Percentiles rank a stretch among this genome's conserved stretches.
phyloP scores from a whole-genome alignment of 352 stramenopile species.

The Pythium monospermum region DNA sequence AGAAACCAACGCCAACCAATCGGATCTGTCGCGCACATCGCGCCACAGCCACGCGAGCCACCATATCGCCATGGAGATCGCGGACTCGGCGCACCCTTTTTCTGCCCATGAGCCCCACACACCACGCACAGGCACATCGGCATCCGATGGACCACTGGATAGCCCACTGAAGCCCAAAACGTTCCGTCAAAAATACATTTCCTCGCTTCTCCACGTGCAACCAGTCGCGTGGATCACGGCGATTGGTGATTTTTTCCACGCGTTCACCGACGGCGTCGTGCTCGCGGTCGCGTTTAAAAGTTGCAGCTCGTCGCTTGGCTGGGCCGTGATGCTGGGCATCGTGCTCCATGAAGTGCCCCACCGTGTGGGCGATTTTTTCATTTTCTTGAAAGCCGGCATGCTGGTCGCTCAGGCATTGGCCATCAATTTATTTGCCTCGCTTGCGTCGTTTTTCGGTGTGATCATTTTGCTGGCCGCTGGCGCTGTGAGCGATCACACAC shows the following conservation, averaged over 20 bases:
- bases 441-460: slow-evolving; percentile 22
- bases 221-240: slow-evolving; percentile 31
- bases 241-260: slow-evolving; percentile 28
- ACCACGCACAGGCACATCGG: neutral
- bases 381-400: slow-evolving; percentile 31
- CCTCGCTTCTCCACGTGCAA: slow-evolving; percentile 9
- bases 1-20: no score
- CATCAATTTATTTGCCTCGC: slow-evolving; percentile 24
- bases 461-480: slow-evolving; percentile 18
- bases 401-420: slow-evolving; percentile 17
- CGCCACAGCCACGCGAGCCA: slow-evolving; percentile 7
- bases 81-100: neutral
- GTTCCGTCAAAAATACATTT: slow-evolving; percentile 17
- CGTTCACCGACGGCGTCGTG: slow-evolving; percentile 29
- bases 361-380: slow-evolving; percentile 27
- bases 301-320: slow-evolving; percentile 24
- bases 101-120: neutral
- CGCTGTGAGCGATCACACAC: slow-evolving; percentile 20
- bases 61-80: neutral
- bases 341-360: slow-evolving; percentile 30
- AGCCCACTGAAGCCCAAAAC: no score
- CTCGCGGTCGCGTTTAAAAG: slow-evolving; percentile 28
- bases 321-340: slow-evolving; percentile 25
- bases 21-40: neutral
- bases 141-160: neutral